phyloP scores from a whole-genome alignment of 306 rosid genomes.

The Nissolia schottii region DNA sequence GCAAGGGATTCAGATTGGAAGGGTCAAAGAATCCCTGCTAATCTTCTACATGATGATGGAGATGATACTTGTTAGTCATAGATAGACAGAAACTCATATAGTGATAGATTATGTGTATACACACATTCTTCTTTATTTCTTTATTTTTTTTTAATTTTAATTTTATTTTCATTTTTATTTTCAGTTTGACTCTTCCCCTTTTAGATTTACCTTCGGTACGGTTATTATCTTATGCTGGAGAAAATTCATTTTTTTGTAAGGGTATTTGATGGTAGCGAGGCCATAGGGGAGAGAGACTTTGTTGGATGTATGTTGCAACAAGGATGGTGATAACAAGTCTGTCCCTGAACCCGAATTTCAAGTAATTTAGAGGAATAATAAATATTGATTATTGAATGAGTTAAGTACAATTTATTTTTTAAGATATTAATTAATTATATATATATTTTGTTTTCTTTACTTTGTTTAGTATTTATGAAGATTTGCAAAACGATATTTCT shows the following conservation, averaged over 20 bases:
- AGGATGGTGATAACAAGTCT: background rate
- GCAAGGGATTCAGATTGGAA: slow-evolving; percentile 44
- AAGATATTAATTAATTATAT: too few species aligned
- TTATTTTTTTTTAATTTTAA: too few species aligned
- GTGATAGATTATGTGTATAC: too few species aligned
- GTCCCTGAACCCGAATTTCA: background rate
- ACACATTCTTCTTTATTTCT: background rate
- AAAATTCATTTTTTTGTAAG: background rate
- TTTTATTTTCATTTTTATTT: too few species aligned
- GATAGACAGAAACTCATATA: background rate
- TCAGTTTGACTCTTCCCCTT: background rate
- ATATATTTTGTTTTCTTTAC: too few species aligned
- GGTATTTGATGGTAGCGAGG: too few species aligned
- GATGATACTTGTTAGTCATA: background rate
- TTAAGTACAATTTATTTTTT: too few species aligned
- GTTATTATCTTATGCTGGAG: background rate
- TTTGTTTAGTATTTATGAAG: too few species aligned
- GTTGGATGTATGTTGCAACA: background rate
- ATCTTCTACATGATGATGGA: too few species aligned
- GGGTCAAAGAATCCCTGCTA: slow-evolving; percentile 38
- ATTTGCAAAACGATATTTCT: too few species aligned
- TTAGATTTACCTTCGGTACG: background rate
- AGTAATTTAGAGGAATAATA: too few species aligned
- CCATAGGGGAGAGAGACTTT: background rate
- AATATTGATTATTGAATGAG: too few species aligned